A percentile compares a stretch with the other conserved stretches of the same genome.
phyloP scores from a whole-genome alignment of 2,329 filamentous ascomycete species.

The Trichoderma semiorbis region DNA sequence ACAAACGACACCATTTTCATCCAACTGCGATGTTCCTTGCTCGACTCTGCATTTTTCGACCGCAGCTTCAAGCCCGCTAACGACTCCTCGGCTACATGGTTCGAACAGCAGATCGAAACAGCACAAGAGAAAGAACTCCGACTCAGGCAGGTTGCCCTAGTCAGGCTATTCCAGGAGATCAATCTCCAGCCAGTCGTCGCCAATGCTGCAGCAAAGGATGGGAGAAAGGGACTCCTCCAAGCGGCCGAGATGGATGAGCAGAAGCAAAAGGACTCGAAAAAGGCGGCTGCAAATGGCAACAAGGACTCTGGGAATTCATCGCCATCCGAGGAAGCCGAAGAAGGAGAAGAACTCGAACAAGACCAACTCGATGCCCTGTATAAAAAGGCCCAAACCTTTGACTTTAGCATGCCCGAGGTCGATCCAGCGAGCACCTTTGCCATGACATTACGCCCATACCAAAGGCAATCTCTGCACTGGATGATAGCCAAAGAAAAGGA shows the following conservation, averaged over 20 bases:
- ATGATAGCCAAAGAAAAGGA: constrained; percentile 93
- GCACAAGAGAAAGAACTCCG: constrained; percentile 79
- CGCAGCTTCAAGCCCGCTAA: constrained; percentile 56
- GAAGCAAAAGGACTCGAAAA: constrained; percentile 55
- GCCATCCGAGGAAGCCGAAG: constrained; percentile 67
- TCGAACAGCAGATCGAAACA: constrained; percentile 78
- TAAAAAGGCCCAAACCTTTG: constrained; percentile 93
- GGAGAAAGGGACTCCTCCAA: constrained; percentile 77
- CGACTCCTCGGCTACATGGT: constrained; percentile 70
- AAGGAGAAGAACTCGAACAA: constrained; percentile 88
- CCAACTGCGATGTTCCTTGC: constrained; percentile 75
- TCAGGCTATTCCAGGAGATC: constrained; percentile 86
- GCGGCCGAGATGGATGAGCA: constrained; percentile 88
- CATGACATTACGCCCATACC: constrained; percentile 83
- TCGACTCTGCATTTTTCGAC: constrained; percentile 69
- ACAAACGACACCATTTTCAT: constrained; percentile 95
- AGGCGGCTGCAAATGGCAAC: constrained; percentile 23
- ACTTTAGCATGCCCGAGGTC: constrained; percentile 85
- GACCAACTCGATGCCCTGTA: constrained; percentile 93
- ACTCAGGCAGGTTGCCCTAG: constrained; percentile 79
- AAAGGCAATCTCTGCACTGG: constrained; percentile 94
- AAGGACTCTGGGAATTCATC: constrained; percentile 44
- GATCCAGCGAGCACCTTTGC: constrained; percentile 79
- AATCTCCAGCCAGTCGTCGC: constrained; percentile 71
- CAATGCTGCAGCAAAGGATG: constrained; percentile 75